These are phyloP conservation scores for Prototheca wickerhamii DNA, from an alignment of 163 green algal species.

Conservation along the genomic window DNA sequence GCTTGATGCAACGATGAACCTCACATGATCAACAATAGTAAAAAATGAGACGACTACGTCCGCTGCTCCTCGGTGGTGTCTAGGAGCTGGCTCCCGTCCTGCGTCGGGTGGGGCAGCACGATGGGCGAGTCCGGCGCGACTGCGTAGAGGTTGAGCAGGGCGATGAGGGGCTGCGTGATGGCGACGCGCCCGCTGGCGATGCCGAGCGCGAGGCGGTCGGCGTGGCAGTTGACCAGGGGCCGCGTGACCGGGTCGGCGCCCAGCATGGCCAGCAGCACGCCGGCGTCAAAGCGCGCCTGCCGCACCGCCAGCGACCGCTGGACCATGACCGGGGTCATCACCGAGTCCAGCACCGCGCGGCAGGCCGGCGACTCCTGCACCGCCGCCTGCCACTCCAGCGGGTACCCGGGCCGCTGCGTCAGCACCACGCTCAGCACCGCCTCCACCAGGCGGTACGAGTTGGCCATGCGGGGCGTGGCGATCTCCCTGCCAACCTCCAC, in stretches of 20 bases:
- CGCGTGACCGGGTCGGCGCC: background rate
- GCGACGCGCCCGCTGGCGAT: background rate
- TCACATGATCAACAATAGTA: too few species aligned
- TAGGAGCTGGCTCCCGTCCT: too few species aligned
- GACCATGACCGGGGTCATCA: background rate
- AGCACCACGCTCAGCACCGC: background rate
- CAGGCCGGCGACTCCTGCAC: background rate
- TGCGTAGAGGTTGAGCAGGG: background rate
- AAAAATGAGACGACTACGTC: too few species aligned
- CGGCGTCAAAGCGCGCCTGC: background rate
- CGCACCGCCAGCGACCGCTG: background rate
- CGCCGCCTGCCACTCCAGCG: background rate
- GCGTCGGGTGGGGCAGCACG: too few species aligned
- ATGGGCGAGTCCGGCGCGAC: background rate
- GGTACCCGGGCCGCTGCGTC: background rate
- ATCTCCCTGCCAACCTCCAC: background rate
- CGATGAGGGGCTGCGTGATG: background rate
- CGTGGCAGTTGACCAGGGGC: background rate
- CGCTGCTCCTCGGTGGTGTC: background rate
- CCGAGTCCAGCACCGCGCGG: background rate
- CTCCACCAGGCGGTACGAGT: background rate
- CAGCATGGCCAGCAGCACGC: background rate
- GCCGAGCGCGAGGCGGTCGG: background rate
- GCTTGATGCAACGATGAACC: too few species aligned
- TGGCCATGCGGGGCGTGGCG: background rate